These are phyloP conservation scores for Chytriomyces confervae DNA, from an alignment of 192 early-diverging fungal species.

Conservation along the genomic window DNA sequence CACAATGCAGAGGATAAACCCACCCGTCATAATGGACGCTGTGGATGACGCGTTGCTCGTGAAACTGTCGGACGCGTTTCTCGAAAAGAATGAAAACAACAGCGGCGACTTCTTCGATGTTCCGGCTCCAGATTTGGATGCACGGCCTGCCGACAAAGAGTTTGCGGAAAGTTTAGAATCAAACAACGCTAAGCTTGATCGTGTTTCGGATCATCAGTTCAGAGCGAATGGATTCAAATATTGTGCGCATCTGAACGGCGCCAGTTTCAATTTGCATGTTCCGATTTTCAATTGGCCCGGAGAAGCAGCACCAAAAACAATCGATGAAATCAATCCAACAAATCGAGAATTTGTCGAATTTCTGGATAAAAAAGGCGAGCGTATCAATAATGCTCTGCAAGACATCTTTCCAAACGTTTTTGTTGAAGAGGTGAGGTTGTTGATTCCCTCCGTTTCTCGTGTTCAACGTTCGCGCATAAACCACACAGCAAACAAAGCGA, in stretches of 20 bases:
- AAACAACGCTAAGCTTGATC: too few species aligned
- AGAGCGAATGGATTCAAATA: conserved; percentile 39
- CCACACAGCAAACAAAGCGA: conserved; percentile 40
- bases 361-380: conserved; percentile 44
- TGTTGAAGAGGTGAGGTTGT: conserved; percentile 10
- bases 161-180: too few species aligned
- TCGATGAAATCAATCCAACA: conserved; percentile 34
- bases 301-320: neutral
- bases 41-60: too few species aligned
- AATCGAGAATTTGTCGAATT: conserved; percentile 33
- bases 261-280: conserved; percentile 41
- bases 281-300: conserved; percentile 27
- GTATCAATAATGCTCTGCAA: neutral
- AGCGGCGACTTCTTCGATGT: too few species aligned
- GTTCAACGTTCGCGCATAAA: too few species aligned
- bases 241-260: conserved; percentile 49
- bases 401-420: conserved; percentile 8
- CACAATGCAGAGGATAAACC: too few species aligned
- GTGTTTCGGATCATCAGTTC: conserved; percentile 21
- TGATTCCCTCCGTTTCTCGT: too few species aligned
- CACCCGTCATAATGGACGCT: too few species aligned
- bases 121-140: too few species aligned
- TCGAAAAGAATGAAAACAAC: too few species aligned
- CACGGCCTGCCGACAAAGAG: too few species aligned
- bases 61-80: too few species aligned